Evolutionary conservation across 495 filamentous ascomycete genomes (phyloP), one percentile per base, ranked within the genome.

Genomic region (Chaetomium tenue): DNA sequence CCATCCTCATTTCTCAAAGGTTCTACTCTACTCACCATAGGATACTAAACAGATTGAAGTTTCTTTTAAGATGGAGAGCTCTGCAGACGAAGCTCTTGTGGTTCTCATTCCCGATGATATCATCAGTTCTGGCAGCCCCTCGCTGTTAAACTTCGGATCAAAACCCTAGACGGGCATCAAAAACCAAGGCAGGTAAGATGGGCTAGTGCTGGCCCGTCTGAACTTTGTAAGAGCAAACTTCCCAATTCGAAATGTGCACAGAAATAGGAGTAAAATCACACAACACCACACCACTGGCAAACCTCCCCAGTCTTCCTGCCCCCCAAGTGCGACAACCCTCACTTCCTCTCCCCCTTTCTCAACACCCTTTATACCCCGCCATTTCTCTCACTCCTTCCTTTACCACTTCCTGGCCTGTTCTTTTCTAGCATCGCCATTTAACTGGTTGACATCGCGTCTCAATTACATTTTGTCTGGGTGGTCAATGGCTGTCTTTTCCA

Each of bases 331-430:
- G 5, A 11, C 9, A 33, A 5, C 53, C 33, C 39, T 58, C 20
- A 20, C 33, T 8, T 37, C n/a, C n/a, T 37, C 20, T 58, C 22
- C 37, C 25, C 26, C 55, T 22, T 26, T 58, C 55, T 46, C 22
- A 23, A 0, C 33, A 2, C 3, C 18, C 11, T 0, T 5, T n/a
- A 4, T 26, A 40, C 53, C 53, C 53, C 53, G 18, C 30, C n/a
- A 33, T 9, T 58, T 39, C 55, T 44, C 33, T 16, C 55, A 42
- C 40, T 25, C 39, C 55, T 58, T 58, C 55, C 55, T 22, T 23
- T 37, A 20, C 20, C 20, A 9, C n/a, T 16, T 7, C 53, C 18
- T 28, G n/a, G 7, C 53, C 28, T 16, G 39, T 46, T 46, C 20
- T 18, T 58, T 26, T 40, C n/a, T n/a, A 28, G n/a, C 1, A 26